Evolutionary conservation across 2,329 filamentous ascomycete genomes (phyloP).

Genomic region (Venturiaceae sp.): DNA sequence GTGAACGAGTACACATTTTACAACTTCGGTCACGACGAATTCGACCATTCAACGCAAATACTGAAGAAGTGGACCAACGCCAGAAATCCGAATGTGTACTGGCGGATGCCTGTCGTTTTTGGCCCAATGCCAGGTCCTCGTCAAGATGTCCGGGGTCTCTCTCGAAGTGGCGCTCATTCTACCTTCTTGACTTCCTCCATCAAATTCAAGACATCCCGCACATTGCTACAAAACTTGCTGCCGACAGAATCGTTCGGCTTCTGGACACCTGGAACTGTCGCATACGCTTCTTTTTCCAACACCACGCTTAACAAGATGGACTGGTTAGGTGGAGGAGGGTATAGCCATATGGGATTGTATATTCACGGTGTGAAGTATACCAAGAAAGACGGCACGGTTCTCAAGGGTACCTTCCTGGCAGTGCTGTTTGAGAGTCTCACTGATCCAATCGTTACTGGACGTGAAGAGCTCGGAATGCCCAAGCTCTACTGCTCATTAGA

Average conservation of each 20-base stretch:
- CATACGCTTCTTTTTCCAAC: conserved; percentile 26
- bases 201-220: conserved; percentile 30
- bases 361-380: conserved; percentile 52
- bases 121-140: conserved; percentile 30
- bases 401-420: conserved; percentile 45
- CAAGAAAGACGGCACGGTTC: conserved; percentile 35
- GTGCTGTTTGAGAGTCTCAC: conserved; percentile 49
- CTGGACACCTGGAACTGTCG: conserved; percentile 25
- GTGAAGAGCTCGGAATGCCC: conserved; percentile 54
- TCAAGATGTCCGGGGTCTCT: conserved; percentile 19
- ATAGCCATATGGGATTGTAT: conserved; percentile 49
- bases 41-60: conserved; percentile 40
- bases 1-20: conserved; percentile 35
- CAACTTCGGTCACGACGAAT: conserved; percentile 51
- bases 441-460: conserved; percentile 50
- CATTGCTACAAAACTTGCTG: conserved; percentile 30
- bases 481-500: conserved; percentile 47
- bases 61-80: conserved; percentile 42
- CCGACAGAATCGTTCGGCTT: conserved; percentile 27
- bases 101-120: conserved; percentile 33
- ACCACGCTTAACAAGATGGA: conserved; percentile 38
- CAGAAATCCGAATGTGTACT: conserved; percentile 25
- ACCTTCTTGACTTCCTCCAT: conserved; percentile 29
- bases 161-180: conserved; percentile 15
- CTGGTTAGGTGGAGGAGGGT: conserved; percentile 53